phyloP scores from a whole-genome alignment of 2,329 filamentous ascomycete genomes.

The Paraphaeosphaeria minitans region DNA sequence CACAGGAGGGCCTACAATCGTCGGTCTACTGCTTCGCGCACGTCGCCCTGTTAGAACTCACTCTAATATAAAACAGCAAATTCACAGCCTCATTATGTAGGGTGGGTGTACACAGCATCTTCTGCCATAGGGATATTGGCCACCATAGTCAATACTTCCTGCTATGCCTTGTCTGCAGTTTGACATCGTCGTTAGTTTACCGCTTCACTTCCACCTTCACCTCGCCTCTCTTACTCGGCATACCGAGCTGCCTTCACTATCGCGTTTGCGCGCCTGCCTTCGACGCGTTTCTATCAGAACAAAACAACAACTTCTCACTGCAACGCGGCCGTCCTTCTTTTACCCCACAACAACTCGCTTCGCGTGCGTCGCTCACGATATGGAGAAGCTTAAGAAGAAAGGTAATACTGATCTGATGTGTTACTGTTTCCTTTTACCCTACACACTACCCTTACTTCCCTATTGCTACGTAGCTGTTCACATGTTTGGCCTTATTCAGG shows the following conservation, averaged over 20 bases:
- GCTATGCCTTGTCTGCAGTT: background rate
- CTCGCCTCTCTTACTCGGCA: background rate
- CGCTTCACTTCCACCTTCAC: background rate
- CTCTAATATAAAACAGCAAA: too few relatives aligned
- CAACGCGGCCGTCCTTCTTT: background rate
- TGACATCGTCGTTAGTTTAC: background rate
- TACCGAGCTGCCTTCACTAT: background rate
- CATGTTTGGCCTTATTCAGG: background rate
- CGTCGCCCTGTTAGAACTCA: too few relatives aligned
- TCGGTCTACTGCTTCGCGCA: too few relatives aligned
- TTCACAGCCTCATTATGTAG: too few relatives aligned
- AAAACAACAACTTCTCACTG: background rate
- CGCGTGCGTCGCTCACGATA: background rate
- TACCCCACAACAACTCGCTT: too few relatives aligned
- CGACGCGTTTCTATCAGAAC: background rate
- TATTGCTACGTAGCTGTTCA: background rate
- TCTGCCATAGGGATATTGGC: background rate
- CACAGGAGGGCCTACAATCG: too few relatives aligned
- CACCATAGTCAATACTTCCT: background rate
- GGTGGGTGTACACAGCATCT: too few relatives aligned
- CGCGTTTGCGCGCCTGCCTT: background rate
- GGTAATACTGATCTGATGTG: constrained; percentile 13
- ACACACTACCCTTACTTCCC: background rate
- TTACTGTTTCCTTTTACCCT: background rate
- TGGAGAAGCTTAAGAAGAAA: constrained; percentile 21